These are phyloP conservation scores for Podochytrium sp. DNA, from an alignment of 192 early-diverging fungal genomes.

Conservation along the genomic window DNA sequence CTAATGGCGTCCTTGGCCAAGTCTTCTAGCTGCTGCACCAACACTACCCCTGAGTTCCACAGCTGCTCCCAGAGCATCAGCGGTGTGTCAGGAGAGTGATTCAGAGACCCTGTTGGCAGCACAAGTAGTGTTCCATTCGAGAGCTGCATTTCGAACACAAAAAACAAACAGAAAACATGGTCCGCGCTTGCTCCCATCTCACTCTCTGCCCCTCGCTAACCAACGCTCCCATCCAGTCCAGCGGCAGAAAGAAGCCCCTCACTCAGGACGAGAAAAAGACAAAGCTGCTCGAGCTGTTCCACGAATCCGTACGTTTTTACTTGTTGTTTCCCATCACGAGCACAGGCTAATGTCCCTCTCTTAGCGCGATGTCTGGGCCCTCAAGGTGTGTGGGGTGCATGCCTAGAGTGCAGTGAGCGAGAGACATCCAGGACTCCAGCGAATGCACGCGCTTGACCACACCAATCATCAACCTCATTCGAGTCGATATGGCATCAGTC, in stretches of 20 bases:
- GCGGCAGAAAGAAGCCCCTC: slow-evolving; percentile 25
- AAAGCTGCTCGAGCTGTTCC: slow-evolving; percentile 30
- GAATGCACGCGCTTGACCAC: too few species aligned
- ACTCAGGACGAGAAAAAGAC: slow-evolving; percentile 23
- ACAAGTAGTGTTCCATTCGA: not conserved
- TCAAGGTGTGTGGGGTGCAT: too few species aligned
- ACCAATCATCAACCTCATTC: not conserved
- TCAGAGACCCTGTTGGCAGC: not conserved
- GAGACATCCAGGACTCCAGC: too few species aligned
- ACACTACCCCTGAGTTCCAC: not conserved
- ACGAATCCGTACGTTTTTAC: slow-evolving; percentile 23
- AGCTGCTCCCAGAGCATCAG: not conserved
- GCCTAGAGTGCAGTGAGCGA: too few species aligned
- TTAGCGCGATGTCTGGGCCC: too few species aligned
- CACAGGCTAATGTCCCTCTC: not conserved
- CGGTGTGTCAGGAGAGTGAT: not conserved
- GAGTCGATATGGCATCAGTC: not conserved
- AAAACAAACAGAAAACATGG: too few species aligned
- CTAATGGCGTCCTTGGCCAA: not conserved
- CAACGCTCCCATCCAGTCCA: not conserved
- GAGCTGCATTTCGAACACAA: not conserved
- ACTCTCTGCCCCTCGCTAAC: too few species aligned
- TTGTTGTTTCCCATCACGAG: not conserved
- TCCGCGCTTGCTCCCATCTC: too few species aligned
- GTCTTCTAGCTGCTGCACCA: not conserved